phyloP scores from a whole-genome alignment of 192 early-diverging fungal genomes.

The Coemansia javaensis region DNA sequence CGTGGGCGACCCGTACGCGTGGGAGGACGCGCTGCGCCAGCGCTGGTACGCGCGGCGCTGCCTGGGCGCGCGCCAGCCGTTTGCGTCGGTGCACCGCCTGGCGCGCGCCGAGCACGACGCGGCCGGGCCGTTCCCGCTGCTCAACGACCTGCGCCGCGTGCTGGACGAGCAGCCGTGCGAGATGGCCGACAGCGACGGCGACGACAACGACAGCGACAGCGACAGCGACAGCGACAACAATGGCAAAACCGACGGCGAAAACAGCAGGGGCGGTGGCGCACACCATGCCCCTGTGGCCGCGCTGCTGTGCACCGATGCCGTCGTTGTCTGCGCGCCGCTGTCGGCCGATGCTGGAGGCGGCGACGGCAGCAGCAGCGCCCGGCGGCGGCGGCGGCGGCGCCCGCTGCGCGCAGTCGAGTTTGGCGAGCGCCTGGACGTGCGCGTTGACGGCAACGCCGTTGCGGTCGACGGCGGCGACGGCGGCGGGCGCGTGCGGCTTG shows the following conservation, averaged over 20 bases:
- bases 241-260: too few relatives aligned
- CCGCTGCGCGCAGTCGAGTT: conserved; percentile 35
- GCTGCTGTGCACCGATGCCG: conserved; percentile 35
- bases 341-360: too few relatives aligned
- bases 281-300: too few relatives aligned
- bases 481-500: background rate
- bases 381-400: background rate
- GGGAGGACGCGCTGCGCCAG: conserved; percentile 38
- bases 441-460: conserved; percentile 3
- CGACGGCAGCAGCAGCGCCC: background rate
- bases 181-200: background rate
- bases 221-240: too few relatives aligned
- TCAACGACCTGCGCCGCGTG: conserved; percentile 39
- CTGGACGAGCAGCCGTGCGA: conserved; percentile 12
- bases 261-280: too few relatives aligned
- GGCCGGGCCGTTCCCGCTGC: conserved; percentile 21
- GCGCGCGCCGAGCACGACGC: conserved; percentile 32
- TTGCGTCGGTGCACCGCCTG: conserved; percentile 33
- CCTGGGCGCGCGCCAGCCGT: conserved; percentile 32
- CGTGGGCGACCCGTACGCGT: background rate
- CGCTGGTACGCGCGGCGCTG: conserved; percentile 43
- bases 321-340: conserved; percentile 17
- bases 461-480: conserved; percentile 14
- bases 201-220: background rate
- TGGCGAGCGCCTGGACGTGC: conserved; percentile 21